Percentiles rank a stretch among this genome's conserved stretches.
These are phyloP conservation scores for Eucalyptus camaldulensis DNA, from an alignment of 345 rosid species.

Conservation along the genomic window DNA sequence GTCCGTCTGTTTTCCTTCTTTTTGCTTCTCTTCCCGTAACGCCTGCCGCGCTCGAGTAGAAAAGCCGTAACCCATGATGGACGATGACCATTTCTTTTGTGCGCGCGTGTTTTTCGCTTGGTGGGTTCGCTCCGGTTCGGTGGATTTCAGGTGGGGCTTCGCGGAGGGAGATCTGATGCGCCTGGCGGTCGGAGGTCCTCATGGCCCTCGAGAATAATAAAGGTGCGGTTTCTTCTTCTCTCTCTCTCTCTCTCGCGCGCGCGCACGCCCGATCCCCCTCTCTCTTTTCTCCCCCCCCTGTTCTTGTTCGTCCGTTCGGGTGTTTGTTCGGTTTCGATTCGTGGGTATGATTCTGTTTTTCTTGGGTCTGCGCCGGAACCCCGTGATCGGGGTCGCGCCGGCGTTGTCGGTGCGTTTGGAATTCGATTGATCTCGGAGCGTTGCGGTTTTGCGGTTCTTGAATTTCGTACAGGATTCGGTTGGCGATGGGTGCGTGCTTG, in stretches of 20 bases:
- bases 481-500: neutral
- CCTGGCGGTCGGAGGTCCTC: constrained; percentile 40
- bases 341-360: neutral
- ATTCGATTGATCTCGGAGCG: neutral
- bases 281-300: neutral
- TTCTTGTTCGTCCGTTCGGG: neutral
- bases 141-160: constrained; percentile 17
- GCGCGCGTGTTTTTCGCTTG: neutral
- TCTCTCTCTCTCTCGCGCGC: neutral
- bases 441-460: neutral
- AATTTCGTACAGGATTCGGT: neutral
- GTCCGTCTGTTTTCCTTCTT: neutral
- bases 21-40: neutral
- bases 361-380: neutral
- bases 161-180: constrained; percentile 55
- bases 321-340: neutral
- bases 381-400: neutral
- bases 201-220: constrained; percentile 52
- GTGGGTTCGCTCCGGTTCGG: neutral
- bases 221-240: constrained; percentile 9
- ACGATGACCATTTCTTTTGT: neutral
- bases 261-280: neutral
- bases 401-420: neutral
- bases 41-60: neutral
- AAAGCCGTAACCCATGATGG: neutral